Conservation (phyloP, 495 filamentous ascomycete genomes). For the Aspergillus funiculosus region DNA sequence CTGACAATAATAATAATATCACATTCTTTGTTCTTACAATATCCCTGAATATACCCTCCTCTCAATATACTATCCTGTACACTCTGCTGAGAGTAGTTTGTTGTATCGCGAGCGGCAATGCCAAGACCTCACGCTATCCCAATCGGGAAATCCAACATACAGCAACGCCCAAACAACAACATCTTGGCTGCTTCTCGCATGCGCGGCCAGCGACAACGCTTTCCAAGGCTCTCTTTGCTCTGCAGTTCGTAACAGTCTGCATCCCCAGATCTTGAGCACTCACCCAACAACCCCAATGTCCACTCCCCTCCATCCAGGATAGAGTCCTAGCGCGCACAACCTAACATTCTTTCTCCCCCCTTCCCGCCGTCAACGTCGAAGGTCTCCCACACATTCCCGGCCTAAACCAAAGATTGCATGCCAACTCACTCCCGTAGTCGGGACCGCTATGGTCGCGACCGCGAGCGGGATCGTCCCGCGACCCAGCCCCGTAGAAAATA, state of each 20-base stretch:
- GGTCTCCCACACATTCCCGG: conserved; percentile 6
- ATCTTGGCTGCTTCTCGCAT: background rate
- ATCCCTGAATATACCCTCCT: too few species aligned
- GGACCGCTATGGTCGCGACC: conserved; percentile 39
- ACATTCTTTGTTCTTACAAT: too few species aligned
- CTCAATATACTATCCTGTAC: too few species aligned
- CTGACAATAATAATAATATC: too few species aligned
- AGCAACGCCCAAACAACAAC: conserved; percentile 8
- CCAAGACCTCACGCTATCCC: conserved; percentile 5
- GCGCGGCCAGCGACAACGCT: conserved; percentile 1
- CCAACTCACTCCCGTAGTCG: conserved; percentile 38
- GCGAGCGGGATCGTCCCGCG: conserved; percentile 36
- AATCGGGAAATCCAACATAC: conserved; percentile 1
- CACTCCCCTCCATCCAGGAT: background rate
- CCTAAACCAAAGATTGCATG: conserved; percentile 28
- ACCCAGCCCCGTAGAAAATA: conserved; percentile 21
- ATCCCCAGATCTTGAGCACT: conserved; percentile 1
- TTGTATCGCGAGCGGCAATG: background rate
- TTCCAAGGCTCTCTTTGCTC: background rate
- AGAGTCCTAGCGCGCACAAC: background rate
- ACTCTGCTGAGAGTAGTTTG: background rate
- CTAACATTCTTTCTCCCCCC: background rate
- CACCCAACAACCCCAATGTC: conserved; percentile 5
- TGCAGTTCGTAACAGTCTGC: too few species aligned
- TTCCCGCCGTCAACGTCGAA: too few species aligned